Base-by-base conservation (phyloP, 2,329 filamentous ascomycete species). In the Penicillium sp. region DNA sequence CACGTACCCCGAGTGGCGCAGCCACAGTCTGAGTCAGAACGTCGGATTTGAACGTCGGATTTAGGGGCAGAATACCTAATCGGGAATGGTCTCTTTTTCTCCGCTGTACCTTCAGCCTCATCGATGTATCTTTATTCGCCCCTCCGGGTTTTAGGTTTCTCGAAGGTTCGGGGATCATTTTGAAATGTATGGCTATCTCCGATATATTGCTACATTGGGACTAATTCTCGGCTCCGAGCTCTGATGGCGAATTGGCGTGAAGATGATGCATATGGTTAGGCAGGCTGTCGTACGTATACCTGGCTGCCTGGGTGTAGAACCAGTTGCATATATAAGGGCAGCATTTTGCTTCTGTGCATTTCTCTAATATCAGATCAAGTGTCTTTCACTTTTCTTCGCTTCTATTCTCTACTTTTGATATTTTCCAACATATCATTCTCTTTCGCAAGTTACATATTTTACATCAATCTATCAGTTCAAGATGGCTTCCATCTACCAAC, bases 401-500 rank as follows among this genome's bases (percentile, higher is more conserved):
- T 33, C 47, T n/a, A 2, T 47, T 6, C 17, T 46, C 25, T 46
- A 17, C 29, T 38, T 50, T 38, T 37, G 33, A 55, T 40, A 54
- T 38, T 40, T 48, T 46, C n/a, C 23, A 48, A 12, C 47, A 42
- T 41, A 37, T 3, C 38, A 41, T 40, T 33, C 37, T 21, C n/a
- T 51, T 25, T 31, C 19, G 13, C 7, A 51, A 23, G 17, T 57
- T 25, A 15, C 13, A 33, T 41, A 45, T 27, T 12, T n/a, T 41
- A 49, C 23, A 38, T 45, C 40, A 25, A n/a, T 25, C 13, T 13
- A 41, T 10, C 17, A 35, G 25, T 57, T 49, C 63, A 78, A 69
- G 57, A 84, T 84, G 82, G 78, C 82, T 67, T 80, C 80, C 63
- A 73, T 84, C 59, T 76, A 78, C 57, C 80, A 82, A 68, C 78